Evolutionary conservation across 1,284 basidiomycete genomes (phyloP), one percentile per base, ranked within the genome.

Genomic region (Boletus calvinii): DNA sequence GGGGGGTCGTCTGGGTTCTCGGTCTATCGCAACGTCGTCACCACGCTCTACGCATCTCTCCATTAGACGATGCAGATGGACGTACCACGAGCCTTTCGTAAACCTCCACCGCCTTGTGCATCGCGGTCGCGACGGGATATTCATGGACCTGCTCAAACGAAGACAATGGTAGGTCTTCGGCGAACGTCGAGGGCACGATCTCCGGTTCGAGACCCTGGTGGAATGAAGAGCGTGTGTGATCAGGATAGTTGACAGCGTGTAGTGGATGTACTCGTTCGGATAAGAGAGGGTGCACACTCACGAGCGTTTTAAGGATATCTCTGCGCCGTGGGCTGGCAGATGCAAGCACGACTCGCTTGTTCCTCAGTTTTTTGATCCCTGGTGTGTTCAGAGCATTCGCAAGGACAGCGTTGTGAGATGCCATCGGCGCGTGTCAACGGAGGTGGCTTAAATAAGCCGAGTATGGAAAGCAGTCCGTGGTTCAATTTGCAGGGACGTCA

Each of bases 41-140:
- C 29, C 26, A 26, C 26, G 26, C 20, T 7, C 30, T n/a, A 10
- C 29, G 10, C 22, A 22, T 22, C 22, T 15, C 9, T 1, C 20
- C 36, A 13, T 30, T 6, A 2, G 4, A 36, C 29, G 15, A 10
- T 6, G 39, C 12, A 26, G 9, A 18, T 2, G 9, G 6, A 46
- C 85, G 59, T 61, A 87, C 85, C 50, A 96, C 87, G 22, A 97
- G 73, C 31, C 87, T 78, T 68, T 92, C 85, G 64, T 97, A 97
- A n/a, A 96, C 94, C 63, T 96, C 91, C 8, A 94, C 81, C 0
- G 90, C 94, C 76, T 98, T 98, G 59, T 95, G 88, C 2, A 84
- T 85, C 2, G 93, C 93, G 0, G 94, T 98, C 8, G 94, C 86
- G 6, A 97, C 91, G 0, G 95, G 92, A 67, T 99, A 98, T 66